phyloP scores from a whole-genome alignment of 169 alveolate genomes.

The Cryptosporidium canis region DNA sequence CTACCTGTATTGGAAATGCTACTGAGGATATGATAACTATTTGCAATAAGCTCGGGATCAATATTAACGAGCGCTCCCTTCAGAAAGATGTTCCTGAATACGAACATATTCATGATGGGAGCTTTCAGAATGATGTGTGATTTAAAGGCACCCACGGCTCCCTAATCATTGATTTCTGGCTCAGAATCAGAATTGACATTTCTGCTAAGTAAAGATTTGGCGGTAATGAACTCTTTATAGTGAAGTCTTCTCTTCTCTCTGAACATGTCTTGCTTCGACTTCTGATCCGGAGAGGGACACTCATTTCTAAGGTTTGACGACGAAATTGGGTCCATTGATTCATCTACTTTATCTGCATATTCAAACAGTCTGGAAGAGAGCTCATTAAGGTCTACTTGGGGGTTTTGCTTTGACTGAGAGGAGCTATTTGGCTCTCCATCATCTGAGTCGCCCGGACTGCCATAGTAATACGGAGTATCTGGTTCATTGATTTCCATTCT shows the following conservation, averaged over 20 bases:
- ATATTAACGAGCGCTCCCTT: conserved; percentile 1
- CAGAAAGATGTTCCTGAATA: conserved; percentile 2
- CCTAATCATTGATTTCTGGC: not conserved
- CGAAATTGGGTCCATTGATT: not conserved
- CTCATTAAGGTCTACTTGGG: conserved; percentile 25
- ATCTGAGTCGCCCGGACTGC: conserved; percentile 31
- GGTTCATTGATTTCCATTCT: conserved; percentile 67
- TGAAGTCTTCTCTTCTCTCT: conserved; percentile 40
- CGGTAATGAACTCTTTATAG: conserved; percentile 34
- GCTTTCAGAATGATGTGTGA: not conserved
- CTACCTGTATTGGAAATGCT: conserved; percentile 52
- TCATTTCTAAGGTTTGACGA: not conserved
- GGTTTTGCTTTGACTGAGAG: not conserved
- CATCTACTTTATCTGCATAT: not conserved
- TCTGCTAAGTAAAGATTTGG: not conserved
- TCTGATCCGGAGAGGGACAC: conserved; percentile 7
- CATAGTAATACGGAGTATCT: conserved; percentile 48
- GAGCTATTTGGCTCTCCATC: not conserved
- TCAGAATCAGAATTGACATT: not conserved
- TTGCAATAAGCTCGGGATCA: conserved; percentile 15
- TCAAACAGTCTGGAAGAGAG: conserved; percentile 46
- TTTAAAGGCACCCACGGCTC: not conserved
- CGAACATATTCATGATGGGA: not conserved
- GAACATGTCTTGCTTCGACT: not conserved
- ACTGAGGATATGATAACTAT: conserved; percentile 27